Base-by-base conservation (phyloP, 495 filamentous ascomycete species). In the Emericellopsis terricola region DNA sequence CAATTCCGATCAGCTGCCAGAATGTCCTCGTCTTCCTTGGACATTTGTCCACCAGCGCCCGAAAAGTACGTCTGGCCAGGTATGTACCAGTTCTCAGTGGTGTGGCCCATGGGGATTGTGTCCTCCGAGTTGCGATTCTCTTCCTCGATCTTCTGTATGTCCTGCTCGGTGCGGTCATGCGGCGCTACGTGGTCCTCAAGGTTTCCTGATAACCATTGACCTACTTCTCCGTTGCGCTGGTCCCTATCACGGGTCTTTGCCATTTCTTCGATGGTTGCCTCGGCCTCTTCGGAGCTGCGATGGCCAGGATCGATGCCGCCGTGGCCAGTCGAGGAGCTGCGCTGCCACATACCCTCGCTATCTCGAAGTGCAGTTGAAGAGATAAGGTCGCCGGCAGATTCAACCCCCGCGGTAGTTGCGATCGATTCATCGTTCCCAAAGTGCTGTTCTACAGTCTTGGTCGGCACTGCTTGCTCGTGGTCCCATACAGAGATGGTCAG, bases 401-500 rank as follows among this genome's bases (percentile, higher is more conserved):
- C 17, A 26, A 45, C 6, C 2, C 39, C 39, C 15, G 24, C 16
- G 11, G 30, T 35, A 10, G 31, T 23, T 2, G 34, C 39, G 30
- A 21, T 48, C 37, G 5, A 24, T 23, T 37, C 35, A n/a, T n/a
- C n/a, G n/a, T n/a, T n/a, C n/a, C n/a, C n/a, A 17, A 54, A 45
- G 14, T 48, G 44, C 18, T 48, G 42, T 27, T 56, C 46, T 15
- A 50, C 18, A 2, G 48, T 41, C 21, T 50, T 46, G 2, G 51
- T 39, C 3, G 46, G 46, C 2, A 31, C 36, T 8, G 43, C 49
- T 15, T 53, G 41, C 28, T 55, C 57, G 27, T 46, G 41, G 6
- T 50, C 55, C 62, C 62, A 70, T 31, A 62, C 47, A 9, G 64
- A 65, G 27, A 67, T 56, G 2, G 56, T 63, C 8, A 67, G 53